A percentile compares a stretch with the other conserved stretches of the same genome.
These are phyloP conservation scores for Verbascum thapsus DNA, from an alignment of 257 asterid genomes.

Conservation along the genomic window DNA sequence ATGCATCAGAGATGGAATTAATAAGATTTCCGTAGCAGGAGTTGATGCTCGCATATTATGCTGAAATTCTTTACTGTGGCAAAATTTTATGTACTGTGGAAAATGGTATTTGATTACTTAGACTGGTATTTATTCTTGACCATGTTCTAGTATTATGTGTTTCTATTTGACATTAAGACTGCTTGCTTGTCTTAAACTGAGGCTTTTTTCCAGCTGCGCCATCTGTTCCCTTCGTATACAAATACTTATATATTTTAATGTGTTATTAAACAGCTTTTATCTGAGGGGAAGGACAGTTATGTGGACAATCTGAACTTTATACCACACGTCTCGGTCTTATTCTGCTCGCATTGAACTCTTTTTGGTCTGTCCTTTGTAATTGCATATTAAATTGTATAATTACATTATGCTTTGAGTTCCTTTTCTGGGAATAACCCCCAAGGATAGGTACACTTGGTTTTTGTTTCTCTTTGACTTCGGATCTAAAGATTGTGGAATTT, in stretches of 20 bases:
- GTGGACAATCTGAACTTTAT: background rate
- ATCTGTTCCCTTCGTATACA: conserved; percentile 7
- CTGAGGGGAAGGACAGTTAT: background rate
- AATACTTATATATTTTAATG: background rate
- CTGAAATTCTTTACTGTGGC: conserved; percentile 17
- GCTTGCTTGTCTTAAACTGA: background rate
- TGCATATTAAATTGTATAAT: conserved; percentile 21
- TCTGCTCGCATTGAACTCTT: background rate
- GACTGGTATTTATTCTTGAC: background rate
- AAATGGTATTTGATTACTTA: conserved; percentile 11
- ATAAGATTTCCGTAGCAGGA: conserved; percentile 81
- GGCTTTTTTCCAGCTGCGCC: conserved; percentile 2
- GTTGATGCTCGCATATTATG: conserved; percentile 92
- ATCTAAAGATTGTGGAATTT: conserved; percentile 24
- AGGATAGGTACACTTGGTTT: too few species aligned
- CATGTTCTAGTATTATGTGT: background rate
- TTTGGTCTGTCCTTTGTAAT: background rate
- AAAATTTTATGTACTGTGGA: background rate
- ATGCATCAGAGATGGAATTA: conserved; percentile 88
- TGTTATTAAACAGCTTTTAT: background rate
- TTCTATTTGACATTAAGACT: conserved; percentile 16
- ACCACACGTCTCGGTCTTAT: background rate
- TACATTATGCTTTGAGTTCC: conserved; percentile 17
- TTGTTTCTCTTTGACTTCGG: too few species aligned
- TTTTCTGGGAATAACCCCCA: too few species aligned